Evolutionary conservation across 768 basidiomycete genomes (phyloP).

Genomic region (Boletus rubroflammeus): DNA sequence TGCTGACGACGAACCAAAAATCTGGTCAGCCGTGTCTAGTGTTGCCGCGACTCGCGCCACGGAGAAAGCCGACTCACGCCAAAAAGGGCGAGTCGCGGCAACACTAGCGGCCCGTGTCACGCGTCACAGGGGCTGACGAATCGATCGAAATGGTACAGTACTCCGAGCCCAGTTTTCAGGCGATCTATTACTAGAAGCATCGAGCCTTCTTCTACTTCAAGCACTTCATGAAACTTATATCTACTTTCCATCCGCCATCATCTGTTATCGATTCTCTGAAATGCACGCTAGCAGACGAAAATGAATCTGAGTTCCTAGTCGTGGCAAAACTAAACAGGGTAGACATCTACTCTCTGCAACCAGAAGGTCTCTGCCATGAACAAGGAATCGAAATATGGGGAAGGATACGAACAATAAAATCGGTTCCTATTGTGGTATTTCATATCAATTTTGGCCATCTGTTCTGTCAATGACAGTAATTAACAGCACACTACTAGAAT

Average conservation of each 20-base stretch:
- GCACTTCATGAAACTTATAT: constrained; percentile 50
- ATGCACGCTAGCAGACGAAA: constrained; percentile 53
- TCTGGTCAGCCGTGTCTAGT: too few species aligned
- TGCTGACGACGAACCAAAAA: too few species aligned
- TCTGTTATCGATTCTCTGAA: constrained; percentile 68
- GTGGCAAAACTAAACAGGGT: constrained; percentile 64
- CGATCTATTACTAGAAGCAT: too few species aligned
- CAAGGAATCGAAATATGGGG: constrained; percentile 69
- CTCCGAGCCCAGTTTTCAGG: too few species aligned
- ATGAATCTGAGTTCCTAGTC: constrained; percentile 57
- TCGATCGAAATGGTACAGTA: too few species aligned
- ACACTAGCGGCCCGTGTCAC: too few species aligned
- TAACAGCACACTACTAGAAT: constrained; percentile 33
- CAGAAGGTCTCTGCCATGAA: constrained; percentile 58
- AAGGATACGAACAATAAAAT: constrained; percentile 52
- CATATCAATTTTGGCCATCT: not conserved
- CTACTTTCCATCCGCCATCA: constrained; percentile 75
- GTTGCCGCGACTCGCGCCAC: too few species aligned
- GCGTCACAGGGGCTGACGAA: too few species aligned
- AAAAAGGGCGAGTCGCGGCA: too few species aligned
- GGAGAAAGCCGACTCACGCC: too few species aligned
- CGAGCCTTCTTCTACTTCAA: not conserved
- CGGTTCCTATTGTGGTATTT: constrained; percentile 52
- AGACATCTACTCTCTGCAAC: constrained; percentile 63
- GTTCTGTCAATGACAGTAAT: constrained; percentile 5